Percentiles rank a stretch among this genome's conserved stretches.
Evolutionary conservation across 139 green algal species (phyloP).

Genomic region (Chlorella sp.): DNA sequence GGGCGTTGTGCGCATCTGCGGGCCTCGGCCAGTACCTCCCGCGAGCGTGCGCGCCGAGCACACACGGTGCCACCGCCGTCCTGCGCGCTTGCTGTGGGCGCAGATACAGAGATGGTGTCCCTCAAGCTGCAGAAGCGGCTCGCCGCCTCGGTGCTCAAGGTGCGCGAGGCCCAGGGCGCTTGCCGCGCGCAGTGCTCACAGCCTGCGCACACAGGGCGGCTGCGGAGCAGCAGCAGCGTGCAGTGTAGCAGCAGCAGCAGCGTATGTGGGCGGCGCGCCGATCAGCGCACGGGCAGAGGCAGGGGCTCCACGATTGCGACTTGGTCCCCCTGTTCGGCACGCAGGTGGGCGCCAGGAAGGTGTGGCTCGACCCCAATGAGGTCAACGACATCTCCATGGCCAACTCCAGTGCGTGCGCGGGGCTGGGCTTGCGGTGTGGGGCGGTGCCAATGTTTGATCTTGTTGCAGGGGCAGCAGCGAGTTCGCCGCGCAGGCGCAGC

Average conservation of each 20-base stretch:
- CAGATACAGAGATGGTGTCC: slow-evolving; percentile 74
- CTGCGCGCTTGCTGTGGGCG: background rate
- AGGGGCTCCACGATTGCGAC: background rate
- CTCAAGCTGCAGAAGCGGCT: slow-evolving; percentile 99
- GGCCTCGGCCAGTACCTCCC: too few relatives aligned
- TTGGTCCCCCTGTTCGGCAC: too few relatives aligned
- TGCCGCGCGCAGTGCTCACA: too few relatives aligned
- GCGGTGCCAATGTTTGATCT: too few relatives aligned
- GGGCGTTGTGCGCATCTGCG: too few relatives aligned
- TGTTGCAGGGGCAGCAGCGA: too few relatives aligned
- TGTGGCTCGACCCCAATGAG: slow-evolving; percentile 99
- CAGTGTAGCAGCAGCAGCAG: background rate
- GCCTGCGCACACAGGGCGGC: background rate
- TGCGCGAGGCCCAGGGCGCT: slow-evolving; percentile 75
- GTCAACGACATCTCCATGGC: slow-evolving; percentile 99
- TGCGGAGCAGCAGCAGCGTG: background rate
- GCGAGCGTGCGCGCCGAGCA: too few relatives aligned
- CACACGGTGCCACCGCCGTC: background rate
- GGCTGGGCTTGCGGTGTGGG: too few relatives aligned
- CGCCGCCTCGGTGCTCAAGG: slow-evolving; percentile 90
- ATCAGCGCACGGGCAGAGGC: background rate
- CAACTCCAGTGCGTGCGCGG: slow-evolving; percentile 88
- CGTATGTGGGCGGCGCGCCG: background rate
- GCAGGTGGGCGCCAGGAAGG: slow-evolving; percentile 49
- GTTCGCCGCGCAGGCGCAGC: too few relatives aligned